Evolutionary conservation across 495 filamentous ascomycete genomes (phyloP).

Genomic region (Daldinia grandis): DNA sequence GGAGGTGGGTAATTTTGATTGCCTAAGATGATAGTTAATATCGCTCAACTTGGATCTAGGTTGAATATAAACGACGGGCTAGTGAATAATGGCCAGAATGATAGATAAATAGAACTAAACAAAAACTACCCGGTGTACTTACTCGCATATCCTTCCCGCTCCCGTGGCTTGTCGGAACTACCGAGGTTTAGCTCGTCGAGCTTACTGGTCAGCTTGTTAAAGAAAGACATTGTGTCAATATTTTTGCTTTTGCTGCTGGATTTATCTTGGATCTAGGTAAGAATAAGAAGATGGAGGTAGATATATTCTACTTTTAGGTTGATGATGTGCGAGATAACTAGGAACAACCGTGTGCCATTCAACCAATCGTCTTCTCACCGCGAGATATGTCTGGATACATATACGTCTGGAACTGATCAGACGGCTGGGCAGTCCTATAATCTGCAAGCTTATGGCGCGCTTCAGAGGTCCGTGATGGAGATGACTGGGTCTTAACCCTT

Average conservation of each 20-base stretch:
- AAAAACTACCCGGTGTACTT: neutral
- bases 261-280: neutral
- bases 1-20: slow-evolving; percentile 38
- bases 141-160: slow-evolving; percentile 26
- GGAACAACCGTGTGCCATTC: neutral
- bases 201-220: slow-evolving; percentile 42
- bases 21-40: slow-evolving; percentile 14
- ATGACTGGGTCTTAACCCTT: slow-evolving; percentile 25
- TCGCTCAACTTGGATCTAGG: neutral
- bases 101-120: neutral
- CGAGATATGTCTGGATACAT: neutral
- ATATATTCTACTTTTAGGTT: neutral
- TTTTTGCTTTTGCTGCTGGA: neutral
- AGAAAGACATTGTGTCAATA: slow-evolving; percentile 40
- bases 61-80: neutral
- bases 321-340: neutral
- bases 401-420: neutral
- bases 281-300: neutral
- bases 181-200: slow-evolving; percentile 40
- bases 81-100: too few relatives aligned
- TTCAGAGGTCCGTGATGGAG: neutral
- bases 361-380: neutral
- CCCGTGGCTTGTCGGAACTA: slow-evolving; percentile 24
- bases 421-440: slow-evolving; percentile 13
- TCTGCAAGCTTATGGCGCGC: slow-evolving; percentile 12